A percentile compares a stretch with the other conserved stretches of the same genome.
These are phyloP conservation scores for Picea sitchensis DNA, from an alignment of 75 land plant species.

Conservation along the genomic window DNA sequence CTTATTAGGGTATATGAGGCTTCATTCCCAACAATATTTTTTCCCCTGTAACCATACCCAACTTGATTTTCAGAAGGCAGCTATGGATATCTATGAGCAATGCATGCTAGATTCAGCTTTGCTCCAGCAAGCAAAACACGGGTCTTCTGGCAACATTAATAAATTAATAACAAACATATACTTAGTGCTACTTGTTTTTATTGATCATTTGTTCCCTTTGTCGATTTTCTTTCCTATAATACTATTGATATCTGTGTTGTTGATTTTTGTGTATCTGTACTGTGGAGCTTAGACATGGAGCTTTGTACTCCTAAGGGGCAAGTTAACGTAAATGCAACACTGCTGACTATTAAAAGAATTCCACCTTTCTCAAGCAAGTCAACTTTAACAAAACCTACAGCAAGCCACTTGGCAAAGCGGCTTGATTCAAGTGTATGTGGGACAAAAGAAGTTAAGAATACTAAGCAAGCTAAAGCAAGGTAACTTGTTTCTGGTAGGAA, in stretches of 20 bases:
- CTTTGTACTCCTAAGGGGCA: conserved; percentile 4
- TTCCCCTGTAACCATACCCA: not conserved
- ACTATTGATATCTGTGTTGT: not conserved
- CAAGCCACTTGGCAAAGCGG: conserved; percentile 65
- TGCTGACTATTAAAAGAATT: not conserved
- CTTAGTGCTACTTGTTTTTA: too few species aligned
- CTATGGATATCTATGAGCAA: not conserved
- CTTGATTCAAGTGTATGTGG: conserved; percentile 12
- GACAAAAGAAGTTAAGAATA: conserved; percentile 13
- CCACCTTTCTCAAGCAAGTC: conserved; percentile 28
- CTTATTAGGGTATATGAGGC: not conserved
- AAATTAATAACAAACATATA: too few species aligned
- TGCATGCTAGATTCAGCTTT: not conserved
- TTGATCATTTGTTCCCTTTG: not conserved
- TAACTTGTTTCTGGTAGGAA: not conserved
- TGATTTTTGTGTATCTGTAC: not conserved
- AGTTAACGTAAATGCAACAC: not conserved
- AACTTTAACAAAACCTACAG: conserved; percentile 67
- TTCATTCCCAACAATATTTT: not conserved
- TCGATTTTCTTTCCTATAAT: not conserved
- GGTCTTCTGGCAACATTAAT: not conserved
- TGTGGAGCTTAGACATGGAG: conserved; percentile 13
- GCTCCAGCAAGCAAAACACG: not conserved
- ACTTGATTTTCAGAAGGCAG: not conserved
- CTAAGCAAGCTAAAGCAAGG: conserved; percentile 10